Evolutionary conservation across 305 asterid genomes (phyloP).

Genomic region (Fraxinus floribunda): DNA sequence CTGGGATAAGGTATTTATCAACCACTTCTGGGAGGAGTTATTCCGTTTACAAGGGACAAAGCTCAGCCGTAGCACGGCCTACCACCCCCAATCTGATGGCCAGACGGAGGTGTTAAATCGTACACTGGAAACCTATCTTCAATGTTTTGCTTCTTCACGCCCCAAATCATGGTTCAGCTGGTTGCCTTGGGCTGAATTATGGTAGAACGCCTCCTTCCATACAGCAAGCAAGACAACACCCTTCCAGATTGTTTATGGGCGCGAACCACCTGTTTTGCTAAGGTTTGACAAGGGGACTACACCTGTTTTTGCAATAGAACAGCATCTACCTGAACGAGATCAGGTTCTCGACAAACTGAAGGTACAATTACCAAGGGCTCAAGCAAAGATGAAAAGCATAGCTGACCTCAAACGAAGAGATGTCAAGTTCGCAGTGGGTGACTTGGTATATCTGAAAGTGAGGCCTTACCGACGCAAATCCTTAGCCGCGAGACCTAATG

Average conservation of each 20-base stretch:
- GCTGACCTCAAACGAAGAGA: not conserved
- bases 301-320: not conserved
- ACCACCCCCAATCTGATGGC: not conserved
- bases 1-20: not conserved
- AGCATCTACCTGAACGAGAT: not conserved
- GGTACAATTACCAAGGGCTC: not conserved
- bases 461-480: not conserved
- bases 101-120: not conserved
- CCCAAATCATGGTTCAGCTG: not conserved
- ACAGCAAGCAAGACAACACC: not conserved
- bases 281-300: not conserved
- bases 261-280: not conserved
- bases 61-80: not conserved
- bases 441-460: not conserved
- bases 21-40: not conserved
- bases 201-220: not conserved
- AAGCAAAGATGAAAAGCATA: not conserved
- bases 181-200: not conserved
- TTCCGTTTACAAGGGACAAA: not conserved
- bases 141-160: not conserved
- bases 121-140: not conserved
- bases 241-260: not conserved
- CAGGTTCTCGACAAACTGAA: not conserved
- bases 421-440: not conserved
- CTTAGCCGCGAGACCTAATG: not conserved